These are phyloP conservation scores for Spizellomyces sp. DNA, from an alignment of 192 early-diverging fungal genomes.

Conservation along the genomic window DNA sequence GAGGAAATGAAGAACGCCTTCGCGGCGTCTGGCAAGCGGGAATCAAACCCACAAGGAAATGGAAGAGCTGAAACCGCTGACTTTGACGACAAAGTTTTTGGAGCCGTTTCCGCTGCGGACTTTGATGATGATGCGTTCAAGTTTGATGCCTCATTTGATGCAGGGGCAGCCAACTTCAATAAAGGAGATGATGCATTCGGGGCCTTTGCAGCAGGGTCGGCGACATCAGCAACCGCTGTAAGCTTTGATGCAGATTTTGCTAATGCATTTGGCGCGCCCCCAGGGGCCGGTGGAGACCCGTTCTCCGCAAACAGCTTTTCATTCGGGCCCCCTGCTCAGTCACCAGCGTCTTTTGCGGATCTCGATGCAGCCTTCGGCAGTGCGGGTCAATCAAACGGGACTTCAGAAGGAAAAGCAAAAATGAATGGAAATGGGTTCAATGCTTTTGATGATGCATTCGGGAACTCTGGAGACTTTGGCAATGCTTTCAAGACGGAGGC, in stretches of 20 bases:
- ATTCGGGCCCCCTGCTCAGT: neutral
- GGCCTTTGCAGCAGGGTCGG: neutral
- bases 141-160: slow-evolving; percentile 29
- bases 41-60: neutral
- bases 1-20: slow-evolving; percentile 32
- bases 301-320: slow-evolving; percentile 15
- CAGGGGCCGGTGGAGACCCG: neutral
- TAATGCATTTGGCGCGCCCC: slow-evolving; percentile 18
- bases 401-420: neutral
- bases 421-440: slow-evolving; percentile 1
- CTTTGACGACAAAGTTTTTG: neutral
- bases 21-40: neutral
- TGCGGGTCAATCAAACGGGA: neutral
- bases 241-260: slow-evolving; percentile 33
- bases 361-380: slow-evolving; percentile 40
- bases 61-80: slow-evolving; percentile 1
- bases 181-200: neutral
- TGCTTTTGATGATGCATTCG: slow-evolving; percentile 17
- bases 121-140: slow-evolving; percentile 27
- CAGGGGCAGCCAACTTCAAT: neutral
- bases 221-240: neutral
- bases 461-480: slow-evolving; percentile 3
- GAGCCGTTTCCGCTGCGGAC: neutral
- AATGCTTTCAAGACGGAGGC: neutral
- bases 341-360: slow-evolving; percentile 14